Evolutionary conservation across 2,329 filamentous ascomycete genomes (phyloP).

Genomic region (Claviceps pusilla): DNA sequence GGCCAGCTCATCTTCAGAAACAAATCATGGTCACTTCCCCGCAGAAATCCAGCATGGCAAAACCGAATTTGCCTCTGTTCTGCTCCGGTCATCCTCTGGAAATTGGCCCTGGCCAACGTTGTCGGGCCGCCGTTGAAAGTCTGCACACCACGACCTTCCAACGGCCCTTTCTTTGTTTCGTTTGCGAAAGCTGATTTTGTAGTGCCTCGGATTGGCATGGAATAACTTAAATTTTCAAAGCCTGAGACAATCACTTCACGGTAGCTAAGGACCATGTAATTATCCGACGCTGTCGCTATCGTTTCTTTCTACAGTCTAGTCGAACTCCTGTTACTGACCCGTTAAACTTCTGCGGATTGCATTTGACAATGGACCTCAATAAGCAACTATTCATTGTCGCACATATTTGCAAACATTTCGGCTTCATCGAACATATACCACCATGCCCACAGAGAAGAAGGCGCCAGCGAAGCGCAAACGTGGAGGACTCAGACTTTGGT

Average conservation of each 20-base stretch:
- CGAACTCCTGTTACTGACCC: not conserved
- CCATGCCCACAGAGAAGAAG: not conserved
- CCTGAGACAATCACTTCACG: not conserved
- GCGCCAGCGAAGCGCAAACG: not conserved
- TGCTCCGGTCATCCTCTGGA: no score
- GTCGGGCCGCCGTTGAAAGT: no score
- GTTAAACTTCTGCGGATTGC: not conserved
- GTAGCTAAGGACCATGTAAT: no score
- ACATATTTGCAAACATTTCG: not conserved
- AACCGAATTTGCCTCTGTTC: no score
- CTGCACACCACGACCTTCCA: no score
- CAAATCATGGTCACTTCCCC: not conserved
- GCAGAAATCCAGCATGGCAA: not conserved
- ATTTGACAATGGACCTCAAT: not conserved
- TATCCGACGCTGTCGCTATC: not conserved
- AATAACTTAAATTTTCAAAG: not conserved
- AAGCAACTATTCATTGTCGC: not conserved
- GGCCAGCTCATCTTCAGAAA: not conserved
- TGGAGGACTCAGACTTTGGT: not conserved
- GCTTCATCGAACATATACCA: not conserved
- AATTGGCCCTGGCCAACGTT: no score
- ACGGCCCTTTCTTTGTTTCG: not conserved
- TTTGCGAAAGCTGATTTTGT: not conserved
- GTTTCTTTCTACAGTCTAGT: not conserved
- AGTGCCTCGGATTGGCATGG: no score